Conservation (phyloP, 495 filamentous ascomycete genomes). For the Penicillium crystallinum region DNA sequence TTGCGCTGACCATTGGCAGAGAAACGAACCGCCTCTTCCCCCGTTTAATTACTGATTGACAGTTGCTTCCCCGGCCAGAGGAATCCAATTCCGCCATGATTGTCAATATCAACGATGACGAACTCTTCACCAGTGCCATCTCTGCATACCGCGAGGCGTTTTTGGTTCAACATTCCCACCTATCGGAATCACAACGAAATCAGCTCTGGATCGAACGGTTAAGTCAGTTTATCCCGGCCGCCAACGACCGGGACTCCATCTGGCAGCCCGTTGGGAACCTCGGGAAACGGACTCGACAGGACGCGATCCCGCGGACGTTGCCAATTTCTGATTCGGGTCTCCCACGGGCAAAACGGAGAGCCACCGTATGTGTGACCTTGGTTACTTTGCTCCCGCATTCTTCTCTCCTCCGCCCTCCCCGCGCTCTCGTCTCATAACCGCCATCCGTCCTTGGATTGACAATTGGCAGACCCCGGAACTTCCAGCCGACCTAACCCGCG, state of each 20-base stretch:
- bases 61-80: slow-evolving; percentile 9
- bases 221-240: slow-evolving; percentile 36
- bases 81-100: slow-evolving; percentile 26
- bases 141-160: slow-evolving; percentile 44
- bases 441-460: slow-evolving; percentile 41
- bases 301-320: slow-evolving; percentile 40
- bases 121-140: slow-evolving; percentile 42
- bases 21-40: neutral
- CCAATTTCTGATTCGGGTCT: slow-evolving; percentile 34
- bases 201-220: slow-evolving; percentile 41
- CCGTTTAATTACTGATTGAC: slow-evolving; percentile 25
- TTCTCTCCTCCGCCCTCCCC: slow-evolving; percentile 12
- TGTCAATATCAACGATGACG: slow-evolving; percentile 38
- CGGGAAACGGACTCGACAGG: slow-evolving; percentile 45
- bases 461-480: slow-evolving; percentile 46
- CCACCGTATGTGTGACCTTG: slow-evolving; percentile 48
- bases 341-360: slow-evolving; percentile 44
- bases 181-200: slow-evolving; percentile 41
- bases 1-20: neutral
- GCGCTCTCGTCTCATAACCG: slow-evolving; percentile 20
- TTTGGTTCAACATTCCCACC: slow-evolving; percentile 42
- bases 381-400: slow-evolving; percentile 37
- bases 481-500: slow-evolving; percentile 31
- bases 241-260: slow-evolving; percentile 15
- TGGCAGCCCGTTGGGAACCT: slow-evolving; percentile 23